Evolutionary conservation across 2,329 filamentous ascomycete species (phyloP).

Genomic region (Paecilomyces sp.): DNA sequence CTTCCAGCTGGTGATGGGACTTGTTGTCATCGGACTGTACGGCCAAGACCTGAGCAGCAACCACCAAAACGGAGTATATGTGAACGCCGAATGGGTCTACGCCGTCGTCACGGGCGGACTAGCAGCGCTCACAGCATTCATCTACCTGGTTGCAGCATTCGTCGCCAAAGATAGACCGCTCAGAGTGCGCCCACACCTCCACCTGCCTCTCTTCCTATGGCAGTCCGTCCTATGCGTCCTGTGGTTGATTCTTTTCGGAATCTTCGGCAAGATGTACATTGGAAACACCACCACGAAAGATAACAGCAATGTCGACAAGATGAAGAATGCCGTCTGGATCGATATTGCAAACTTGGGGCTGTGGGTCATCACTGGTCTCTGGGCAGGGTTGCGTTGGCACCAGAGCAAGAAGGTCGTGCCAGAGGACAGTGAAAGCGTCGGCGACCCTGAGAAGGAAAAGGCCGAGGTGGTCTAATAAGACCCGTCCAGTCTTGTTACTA

Average conservation of each 20-base stretch:
- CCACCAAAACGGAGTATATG: slow-evolving; percentile 41
- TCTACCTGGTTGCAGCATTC: slow-evolving; percentile 61
- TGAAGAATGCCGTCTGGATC: slow-evolving; percentile 84
- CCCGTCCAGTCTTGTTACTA: neutral
- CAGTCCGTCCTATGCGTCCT: slow-evolving; percentile 67
- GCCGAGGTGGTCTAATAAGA: neutral
- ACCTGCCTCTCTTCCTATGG: slow-evolving; percentile 53
- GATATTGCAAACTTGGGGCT: slow-evolving; percentile 67
- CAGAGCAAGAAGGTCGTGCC: slow-evolving; percentile 12
- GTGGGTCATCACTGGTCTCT: slow-evolving; percentile 59
- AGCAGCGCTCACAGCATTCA: slow-evolving; percentile 55
- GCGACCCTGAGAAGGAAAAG: neutral
- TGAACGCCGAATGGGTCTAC: slow-evolving; percentile 69
- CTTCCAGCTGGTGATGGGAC: slow-evolving; percentile 66
- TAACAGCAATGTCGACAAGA: slow-evolving; percentile 58
- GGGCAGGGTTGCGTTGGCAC: slow-evolving; percentile 29
- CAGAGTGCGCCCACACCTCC: slow-evolving; percentile 15
- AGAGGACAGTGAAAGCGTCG: neutral
- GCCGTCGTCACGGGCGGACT: slow-evolving; percentile 64
- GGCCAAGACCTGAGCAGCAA: slow-evolving; percentile 58
- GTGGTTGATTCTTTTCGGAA: slow-evolving; percentile 74
- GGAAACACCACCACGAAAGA: slow-evolving; percentile 55
- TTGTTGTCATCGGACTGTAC: slow-evolving; percentile 74
- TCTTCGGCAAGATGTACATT: slow-evolving; percentile 79
- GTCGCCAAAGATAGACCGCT: slow-evolving; percentile 24